Evolutionary conservation across 2,329 filamentous ascomycete genomes (phyloP).

Genomic region (Dactylellina sp.): DNA sequence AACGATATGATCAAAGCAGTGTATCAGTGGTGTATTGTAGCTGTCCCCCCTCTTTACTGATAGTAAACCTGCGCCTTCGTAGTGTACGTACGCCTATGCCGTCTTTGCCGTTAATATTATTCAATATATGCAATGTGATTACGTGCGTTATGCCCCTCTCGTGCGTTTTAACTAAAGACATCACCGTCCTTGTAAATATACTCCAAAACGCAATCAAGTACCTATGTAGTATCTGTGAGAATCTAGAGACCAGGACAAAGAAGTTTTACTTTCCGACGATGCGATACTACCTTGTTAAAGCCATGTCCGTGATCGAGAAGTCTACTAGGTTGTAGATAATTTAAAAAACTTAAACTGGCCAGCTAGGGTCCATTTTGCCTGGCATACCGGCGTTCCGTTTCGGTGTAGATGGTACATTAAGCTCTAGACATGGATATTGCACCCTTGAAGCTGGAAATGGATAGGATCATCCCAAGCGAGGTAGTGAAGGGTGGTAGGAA

Average conservation of each 20-base stretch:
- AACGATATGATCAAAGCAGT: constrained; percentile 8
- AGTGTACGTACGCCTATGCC: constrained; percentile 32
- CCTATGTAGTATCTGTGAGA: neutral
- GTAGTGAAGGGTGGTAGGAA: neutral
- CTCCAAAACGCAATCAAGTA: neutral
- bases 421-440: constrained; percentile 3
- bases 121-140: constrained; percentile 18
- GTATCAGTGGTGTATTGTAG: neutral
- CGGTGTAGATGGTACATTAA: neutral
- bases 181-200: too few species aligned
- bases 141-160: neutral
- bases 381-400: too few species aligned
- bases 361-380: too few species aligned
- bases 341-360: neutral
- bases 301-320: neutral
- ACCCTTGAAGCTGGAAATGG: constrained; percentile 2
- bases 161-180: too few species aligned
- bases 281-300: constrained; percentile 12
- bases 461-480: constrained; percentile 6
- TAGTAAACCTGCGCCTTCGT: constrained; percentile 35
- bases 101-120: constrained; percentile 1
- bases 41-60: neutral
- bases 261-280: constrained; percentile 24
- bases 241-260: neutral
- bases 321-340: neutral